phyloP scores from a whole-genome alignment of 257 asterid genomes.

The Gentiana straminea region DNA sequence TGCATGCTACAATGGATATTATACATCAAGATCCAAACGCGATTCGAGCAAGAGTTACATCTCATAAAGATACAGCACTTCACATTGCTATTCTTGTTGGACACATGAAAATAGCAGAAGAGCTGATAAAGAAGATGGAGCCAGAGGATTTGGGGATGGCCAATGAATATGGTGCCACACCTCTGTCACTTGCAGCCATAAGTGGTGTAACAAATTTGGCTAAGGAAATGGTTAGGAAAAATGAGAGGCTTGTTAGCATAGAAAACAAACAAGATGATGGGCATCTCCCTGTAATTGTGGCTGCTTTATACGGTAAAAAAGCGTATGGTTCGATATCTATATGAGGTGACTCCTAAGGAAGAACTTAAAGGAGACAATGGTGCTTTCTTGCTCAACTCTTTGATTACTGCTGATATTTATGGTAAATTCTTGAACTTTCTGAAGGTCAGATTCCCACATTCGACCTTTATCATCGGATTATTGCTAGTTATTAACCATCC shows the following conservation, averaged over 20 bases:
- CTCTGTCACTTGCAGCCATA: conserved; percentile 29
- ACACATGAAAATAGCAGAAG: conserved; percentile 20
- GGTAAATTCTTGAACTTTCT: conserved; percentile 12
- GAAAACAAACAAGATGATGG: conserved; percentile 30
- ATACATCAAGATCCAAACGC: conserved; percentile 4
- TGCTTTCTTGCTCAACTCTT: conserved; percentile 24
- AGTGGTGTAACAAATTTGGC: conserved; percentile 24
- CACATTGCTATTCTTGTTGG: conserved; percentile 30
- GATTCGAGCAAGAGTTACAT: conserved; percentile 22
- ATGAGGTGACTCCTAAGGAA: conserved; percentile 16
- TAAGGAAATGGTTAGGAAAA: conserved; percentile 14
- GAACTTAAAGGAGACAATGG: conserved; percentile 23
- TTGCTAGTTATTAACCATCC: background rate
- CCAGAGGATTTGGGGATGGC: conserved; percentile 18
- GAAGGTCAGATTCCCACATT: background rate
- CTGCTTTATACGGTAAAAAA: conserved; percentile 28
- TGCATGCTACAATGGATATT: background rate
- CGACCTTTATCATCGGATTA: background rate
- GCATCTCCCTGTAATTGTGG: conserved; percentile 39
- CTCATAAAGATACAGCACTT: conserved; percentile 29
- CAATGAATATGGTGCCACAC: conserved; percentile 28
- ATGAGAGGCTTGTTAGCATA: conserved; percentile 14
- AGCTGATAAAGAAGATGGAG: conserved; percentile 14
- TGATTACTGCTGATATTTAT: conserved; percentile 33
- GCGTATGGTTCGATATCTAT: conserved; percentile 25